These are phyloP conservation scores for Plantago coronopus DNA, from an alignment of 305 asterid genomes.

Conservation along the genomic window DNA sequence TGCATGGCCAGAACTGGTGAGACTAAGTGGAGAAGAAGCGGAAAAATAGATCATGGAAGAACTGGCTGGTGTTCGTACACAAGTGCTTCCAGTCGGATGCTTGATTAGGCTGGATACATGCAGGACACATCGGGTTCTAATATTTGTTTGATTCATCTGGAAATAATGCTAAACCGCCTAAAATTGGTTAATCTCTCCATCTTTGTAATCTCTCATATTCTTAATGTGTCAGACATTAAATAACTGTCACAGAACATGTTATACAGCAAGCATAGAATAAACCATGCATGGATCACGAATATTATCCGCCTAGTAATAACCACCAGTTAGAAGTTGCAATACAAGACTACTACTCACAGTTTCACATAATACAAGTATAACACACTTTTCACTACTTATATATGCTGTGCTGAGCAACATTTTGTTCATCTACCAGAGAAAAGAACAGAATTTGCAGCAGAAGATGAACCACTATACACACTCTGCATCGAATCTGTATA, in stretches of 20 bases:
- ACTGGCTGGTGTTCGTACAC: conserved; percentile 19
- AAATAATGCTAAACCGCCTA: conserved; percentile 31
- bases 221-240: no score
- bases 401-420: not conserved
- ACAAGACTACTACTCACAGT: no score
- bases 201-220: not conserved
- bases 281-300: no score
- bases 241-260: no score
- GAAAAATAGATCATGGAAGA: conserved; percentile 46
- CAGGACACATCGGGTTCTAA: conserved; percentile 31
- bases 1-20: conserved; percentile 63
- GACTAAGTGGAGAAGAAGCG: conserved; percentile 50
- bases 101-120: conserved; percentile 22
- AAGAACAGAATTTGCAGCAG: conserved; percentile 32
- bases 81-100: conserved; percentile 24
- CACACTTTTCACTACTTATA: not conserved
- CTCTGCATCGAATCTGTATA: conserved; percentile 29
- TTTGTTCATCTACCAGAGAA: conserved; percentile 40
- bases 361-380: not conserved
- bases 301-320: no score
- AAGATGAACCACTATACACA: conserved; percentile 24
- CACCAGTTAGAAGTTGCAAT: no score
- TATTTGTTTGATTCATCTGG: conserved; percentile 29
- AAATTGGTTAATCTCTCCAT: conserved; percentile 17
- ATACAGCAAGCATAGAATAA: no score